A percentile compares a stretch with the other conserved stretches of the same genome.
These are phyloP conservation scores for Dissophora ornata DNA, from an alignment of 192 early-diverging fungal species.

Conservation along the genomic window DNA sequence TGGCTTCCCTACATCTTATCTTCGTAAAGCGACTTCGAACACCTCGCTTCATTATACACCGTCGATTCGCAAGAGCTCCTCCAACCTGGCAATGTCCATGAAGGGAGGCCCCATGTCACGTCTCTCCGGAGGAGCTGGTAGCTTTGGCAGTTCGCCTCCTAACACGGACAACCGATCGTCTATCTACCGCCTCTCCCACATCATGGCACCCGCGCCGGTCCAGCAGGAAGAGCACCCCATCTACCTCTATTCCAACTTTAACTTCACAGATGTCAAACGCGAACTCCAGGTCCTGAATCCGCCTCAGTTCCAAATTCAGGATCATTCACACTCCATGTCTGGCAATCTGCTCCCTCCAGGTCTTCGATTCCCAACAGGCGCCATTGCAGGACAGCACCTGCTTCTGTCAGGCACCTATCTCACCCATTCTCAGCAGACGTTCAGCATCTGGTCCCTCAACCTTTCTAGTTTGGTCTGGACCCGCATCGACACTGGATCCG, in stretches of 20 bases:
- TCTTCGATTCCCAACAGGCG: conserved; percentile 80
- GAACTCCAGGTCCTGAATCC: conserved; percentile 77
- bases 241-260: conserved; percentile 86
- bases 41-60: conserved; percentile 29
- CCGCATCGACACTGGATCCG: conserved; percentile 74
- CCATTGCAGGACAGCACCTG: conserved; percentile 74
- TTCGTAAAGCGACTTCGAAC: conserved; percentile 29
- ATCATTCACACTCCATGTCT: conserved; percentile 75
- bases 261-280: conserved; percentile 81
- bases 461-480: conserved; percentile 71
- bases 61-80: conserved; percentile 45
- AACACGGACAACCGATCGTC: conserved; percentile 37
- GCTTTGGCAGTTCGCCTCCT: conserved; percentile 42
- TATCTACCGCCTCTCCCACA: conserved; percentile 47
- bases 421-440: conserved; percentile 71
- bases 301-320: conserved; percentile 69
- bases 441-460: conserved; percentile 80
- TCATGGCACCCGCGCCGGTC: conserved; percentile 37
- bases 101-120: conserved; percentile 38
- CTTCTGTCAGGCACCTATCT: conserved; percentile 81
- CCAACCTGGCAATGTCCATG: conserved; percentile 40
- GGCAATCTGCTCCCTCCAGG: conserved; percentile 76
- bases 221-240: conserved; percentile 69
- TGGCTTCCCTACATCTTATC: conserved; percentile 42
- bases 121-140: conserved; percentile 43